Base-by-base conservation (phyloP, 495 filamentous ascomycete genomes). In the Choiromyces venosus region DNA sequence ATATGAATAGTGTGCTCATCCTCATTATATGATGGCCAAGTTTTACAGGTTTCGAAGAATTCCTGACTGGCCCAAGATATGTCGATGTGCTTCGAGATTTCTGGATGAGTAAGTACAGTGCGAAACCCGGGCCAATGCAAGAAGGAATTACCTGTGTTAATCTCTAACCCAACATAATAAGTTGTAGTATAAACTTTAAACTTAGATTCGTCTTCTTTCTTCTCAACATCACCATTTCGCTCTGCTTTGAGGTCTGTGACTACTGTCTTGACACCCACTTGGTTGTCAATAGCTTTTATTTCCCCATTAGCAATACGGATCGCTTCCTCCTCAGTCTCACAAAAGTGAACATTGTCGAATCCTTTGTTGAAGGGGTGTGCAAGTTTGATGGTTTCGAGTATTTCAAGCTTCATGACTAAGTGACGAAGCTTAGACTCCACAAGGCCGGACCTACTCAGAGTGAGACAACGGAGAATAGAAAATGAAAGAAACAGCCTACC, bases 291-390 rank as follows among this genome's bases (percentile, higher is more conserved):
- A 87, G 42, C 84, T 86, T 74, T 87, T 83, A 76, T 76, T 66
- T 84, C 82, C 29, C 82, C 82, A 37, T 87, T 86, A 74, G 86
- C 86, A 73, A 89, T 86, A 78, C 90, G 85, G 75, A 89, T 92
- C 64, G 88, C 85, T 69, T 98, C 89, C 39, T 89, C 81, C 38
- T 94, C 91, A 64, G 84, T 89, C 73, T 87, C 86, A 83, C 93
- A 91, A 25, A 84, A 83, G 81, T 97, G 93, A 0, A 88, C 84
- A 73, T 95, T 87, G 69, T 95, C 91, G 79, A 96, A 97, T 1
- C 92, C 92, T 78, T 97, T 96, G 73, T 92, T 94, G 84, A 94
- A 99, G 0, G 94, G 93, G 74, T 94, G 93, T 0, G 94, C 93
- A 35, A 97, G 86, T 42, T 88, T 88, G 72, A 98, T 91, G 8